These are phyloP conservation scores for Erodium moschatum DNA, from an alignment of 441 rosid genomes.

Conservation along the genomic window DNA sequence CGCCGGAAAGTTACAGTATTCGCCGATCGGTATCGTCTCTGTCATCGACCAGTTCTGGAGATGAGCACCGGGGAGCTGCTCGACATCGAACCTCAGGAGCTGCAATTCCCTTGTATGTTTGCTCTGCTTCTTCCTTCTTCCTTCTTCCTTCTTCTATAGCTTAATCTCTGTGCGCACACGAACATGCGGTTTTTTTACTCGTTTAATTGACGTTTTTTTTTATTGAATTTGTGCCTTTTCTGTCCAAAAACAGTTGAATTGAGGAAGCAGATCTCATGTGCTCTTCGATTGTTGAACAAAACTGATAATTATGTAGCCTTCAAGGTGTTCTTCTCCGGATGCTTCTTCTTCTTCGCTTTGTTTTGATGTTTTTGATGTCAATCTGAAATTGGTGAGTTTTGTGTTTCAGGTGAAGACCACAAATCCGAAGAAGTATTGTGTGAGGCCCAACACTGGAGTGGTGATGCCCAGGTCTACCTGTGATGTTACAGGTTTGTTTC, in stretches of 20 bases:
- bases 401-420: conserved; percentile 62
- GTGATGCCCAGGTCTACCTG: conserved; percentile 58
- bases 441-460: conserved; percentile 71
- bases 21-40: not conserved
- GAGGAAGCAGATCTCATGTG: conserved; percentile 73
- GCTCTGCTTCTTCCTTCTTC: conserved; percentile 6
- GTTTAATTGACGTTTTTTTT: not conserved
- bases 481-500: conserved; percentile 48
- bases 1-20: no score
- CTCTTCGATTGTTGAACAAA: conserved; percentile 57
- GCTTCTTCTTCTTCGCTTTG: not conserved
- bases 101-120: conserved; percentile 59
- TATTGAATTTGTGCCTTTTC: conserved; percentile 6
- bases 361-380: conserved; percentile 4
- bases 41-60: conserved; percentile 21
- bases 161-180: not conserved
- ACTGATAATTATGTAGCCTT: conserved; percentile 61
- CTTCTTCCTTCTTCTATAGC: not conserved
- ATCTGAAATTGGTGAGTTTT: conserved; percentile 15
- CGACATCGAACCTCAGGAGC: conserved; percentile 65
- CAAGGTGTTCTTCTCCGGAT: conserved; percentile 34
- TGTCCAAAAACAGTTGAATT: conserved; percentile 42
- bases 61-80: conserved; percentile 64
- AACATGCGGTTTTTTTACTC: no score
- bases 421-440: conserved; percentile 75